Evolutionary conservation across 768 basidiomycete genomes (phyloP).

Genomic region (Suillus variegatus): DNA sequence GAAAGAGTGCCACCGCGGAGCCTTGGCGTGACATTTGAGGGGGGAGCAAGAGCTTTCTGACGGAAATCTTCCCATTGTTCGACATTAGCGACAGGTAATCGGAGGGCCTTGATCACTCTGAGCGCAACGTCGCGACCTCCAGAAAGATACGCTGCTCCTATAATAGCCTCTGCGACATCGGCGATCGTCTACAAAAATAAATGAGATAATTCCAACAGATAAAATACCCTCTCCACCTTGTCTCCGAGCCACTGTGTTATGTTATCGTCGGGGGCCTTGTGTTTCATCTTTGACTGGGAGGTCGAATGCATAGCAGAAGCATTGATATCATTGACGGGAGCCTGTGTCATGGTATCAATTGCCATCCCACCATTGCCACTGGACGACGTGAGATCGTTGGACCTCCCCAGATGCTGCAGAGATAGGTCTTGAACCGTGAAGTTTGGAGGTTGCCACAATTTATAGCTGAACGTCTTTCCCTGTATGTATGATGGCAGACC

Average conservation of each 20-base stretch:
- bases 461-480: conserved; percentile 66
- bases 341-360: background rate
- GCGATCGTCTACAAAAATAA: conserved; percentile 60
- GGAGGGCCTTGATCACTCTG: conserved; percentile 61
- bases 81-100: conserved; percentile 63
- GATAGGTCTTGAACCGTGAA: conserved; percentile 27
- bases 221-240: conserved; percentile 51
- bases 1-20: conserved; percentile 50
- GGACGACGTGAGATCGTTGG: background rate
- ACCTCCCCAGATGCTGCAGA: background rate
- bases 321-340: background rate
- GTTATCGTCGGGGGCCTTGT: conserved; percentile 42
- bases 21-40: conserved; percentile 44
- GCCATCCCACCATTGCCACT: background rate
- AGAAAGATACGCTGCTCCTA: conserved; percentile 78
- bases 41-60: conserved; percentile 44
- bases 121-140: conserved; percentile 71
- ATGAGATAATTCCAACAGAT: conserved; percentile 16
- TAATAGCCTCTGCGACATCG: conserved; percentile 83
- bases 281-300: conserved; percentile 29
- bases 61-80: conserved; percentile 74
- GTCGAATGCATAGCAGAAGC: too few relatives aligned
- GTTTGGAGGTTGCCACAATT: conserved; percentile 63
- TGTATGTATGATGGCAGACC: conserved; percentile 77
- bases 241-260: conserved; percentile 67